Evolutionary conservation across 257 asterid genomes (phyloP).

Genomic region (Misopates orontium): DNA sequence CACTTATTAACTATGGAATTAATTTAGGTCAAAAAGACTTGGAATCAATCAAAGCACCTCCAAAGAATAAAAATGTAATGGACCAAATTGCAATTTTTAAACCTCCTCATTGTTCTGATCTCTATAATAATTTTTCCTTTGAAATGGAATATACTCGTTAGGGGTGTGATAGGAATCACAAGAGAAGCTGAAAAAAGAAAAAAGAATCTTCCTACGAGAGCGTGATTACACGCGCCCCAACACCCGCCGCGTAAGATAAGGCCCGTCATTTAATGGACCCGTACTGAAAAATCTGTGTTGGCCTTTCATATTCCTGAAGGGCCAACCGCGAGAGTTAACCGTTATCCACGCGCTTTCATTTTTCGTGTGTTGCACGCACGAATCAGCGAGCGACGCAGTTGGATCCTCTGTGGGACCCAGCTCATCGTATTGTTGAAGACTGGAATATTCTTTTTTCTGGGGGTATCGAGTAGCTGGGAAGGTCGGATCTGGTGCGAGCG

Average conservation of each 20-base stretch:
- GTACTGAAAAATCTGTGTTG: slow-evolving; percentile 15
- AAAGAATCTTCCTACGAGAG: slow-evolving; percentile 24
- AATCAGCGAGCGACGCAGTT: not conserved
- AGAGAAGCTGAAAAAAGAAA: not conserved
- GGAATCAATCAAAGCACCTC: not conserved
- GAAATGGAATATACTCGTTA: slow-evolving; percentile 29
- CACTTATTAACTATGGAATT: not conserved
- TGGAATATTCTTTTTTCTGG: slow-evolving; percentile 18
- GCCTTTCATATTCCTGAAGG: slow-evolving; percentile 28
- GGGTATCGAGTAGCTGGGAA: not conserved
- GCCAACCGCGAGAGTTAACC: slow-evolving; percentile 11
- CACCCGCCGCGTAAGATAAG: slow-evolving; percentile 23
- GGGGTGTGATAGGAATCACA: slow-evolving; percentile 27
- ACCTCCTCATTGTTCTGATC: not conserved
- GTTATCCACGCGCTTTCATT: not conserved
- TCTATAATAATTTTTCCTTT: not conserved
- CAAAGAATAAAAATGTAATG: not conserved
- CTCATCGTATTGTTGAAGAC: not conserved
- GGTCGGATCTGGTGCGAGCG: slow-evolving; percentile 2
- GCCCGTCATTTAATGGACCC: slow-evolving; percentile 13
- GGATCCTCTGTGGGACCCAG: not conserved
- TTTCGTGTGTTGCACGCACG: slow-evolving; percentile 6
- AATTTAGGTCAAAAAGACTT: too few relatives aligned
- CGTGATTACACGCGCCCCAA: slow-evolving; percentile 16
- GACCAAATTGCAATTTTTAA: slow-evolving; percentile 17